phyloP scores from a whole-genome alignment of 176 grass and related monocot genomes.

The Carex cristatella region DNA sequence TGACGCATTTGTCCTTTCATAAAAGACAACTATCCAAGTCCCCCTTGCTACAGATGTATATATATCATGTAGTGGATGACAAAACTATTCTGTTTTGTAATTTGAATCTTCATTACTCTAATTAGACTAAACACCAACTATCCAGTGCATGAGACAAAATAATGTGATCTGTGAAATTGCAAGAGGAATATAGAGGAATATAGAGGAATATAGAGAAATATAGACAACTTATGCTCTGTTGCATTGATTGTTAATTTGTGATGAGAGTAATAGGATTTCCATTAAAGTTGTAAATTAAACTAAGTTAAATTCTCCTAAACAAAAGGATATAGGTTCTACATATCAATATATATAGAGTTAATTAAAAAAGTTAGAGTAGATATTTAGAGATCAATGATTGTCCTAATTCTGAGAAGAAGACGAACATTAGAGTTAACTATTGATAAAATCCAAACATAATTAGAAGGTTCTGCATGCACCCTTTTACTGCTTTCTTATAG shows the following conservation, averaged over 20 bases:
- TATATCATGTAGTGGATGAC: not conserved
- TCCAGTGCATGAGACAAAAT: not conserved
- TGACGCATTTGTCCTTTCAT: not conserved
- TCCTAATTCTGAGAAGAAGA: not conserved
- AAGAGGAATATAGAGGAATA: not conserved
- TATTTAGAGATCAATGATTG: not conserved
- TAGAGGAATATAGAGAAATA: too few relatives aligned
- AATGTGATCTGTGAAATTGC: conserved; percentile 3
- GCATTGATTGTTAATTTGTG: not conserved
- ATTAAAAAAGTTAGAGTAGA: not conserved
- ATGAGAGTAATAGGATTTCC: not conserved
- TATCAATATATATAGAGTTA: not conserved
- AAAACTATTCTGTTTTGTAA: not conserved
- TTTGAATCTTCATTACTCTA: not conserved
- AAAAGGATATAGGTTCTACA: not conserved
- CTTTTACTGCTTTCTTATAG: not conserved
- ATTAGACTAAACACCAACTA: conserved; percentile 15
- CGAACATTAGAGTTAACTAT: not conserved
- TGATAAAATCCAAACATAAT: not conserved
- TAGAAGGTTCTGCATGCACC: not conserved
- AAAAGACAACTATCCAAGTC: not conserved
- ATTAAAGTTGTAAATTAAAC: not conserved
- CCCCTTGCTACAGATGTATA: not conserved
- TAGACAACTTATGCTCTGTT: not conserved
- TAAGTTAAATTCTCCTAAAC: not conserved